Base-by-base conservation (phyloP, 495 filamentous ascomycete genomes). In the Neurospora sp. region DNA sequence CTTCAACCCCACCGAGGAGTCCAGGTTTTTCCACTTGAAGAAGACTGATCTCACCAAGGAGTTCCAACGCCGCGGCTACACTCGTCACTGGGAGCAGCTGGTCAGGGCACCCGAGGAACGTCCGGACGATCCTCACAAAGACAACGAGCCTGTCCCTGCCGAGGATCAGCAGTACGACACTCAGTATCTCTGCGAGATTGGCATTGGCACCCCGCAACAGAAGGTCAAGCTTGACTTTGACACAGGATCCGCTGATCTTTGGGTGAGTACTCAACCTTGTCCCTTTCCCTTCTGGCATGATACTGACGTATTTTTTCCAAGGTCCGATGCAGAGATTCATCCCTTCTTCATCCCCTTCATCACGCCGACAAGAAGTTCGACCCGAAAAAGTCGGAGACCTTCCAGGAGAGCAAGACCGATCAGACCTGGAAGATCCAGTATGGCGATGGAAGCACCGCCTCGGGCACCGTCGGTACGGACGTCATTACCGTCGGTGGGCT, bases 201-300 rank as follows among this genome's bases (percentile, higher is more conserved):
- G 78, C 7, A 90, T 94, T 76, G 92, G 92, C 39, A 91, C 88
- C 1, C 91, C 91, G 11, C 82, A 84, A 3, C 91, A 94, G 84
- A 89, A 81, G 46, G 70, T 93, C 72, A 86, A 83, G 69, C 78
- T 94, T 69, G 90, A 93, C 78, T 93, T 94, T 75, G 92, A 95
- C 81, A 93, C 92, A 39, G 92, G 91, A 12, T 92, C 90, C 62
- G 85, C 90, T 8, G 92, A 94, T 85, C 84, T 93, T 46, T 95
- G 91, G 92, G 91, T 94, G 85, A 73, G 86, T 77, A 66, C 27
- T 18, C 14, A 20, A 39, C 4, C 37, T 20, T 4, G 42, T 11
- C 31, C 6, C 12, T 41, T 69, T 66, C 31, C 8, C 11, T 31
- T 35, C 54, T 69, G 46, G 9, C n/a, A 46, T 35, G 4, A 39